Percentiles rank a stretch among this genome's conserved stretches.
These are phyloP conservation scores for Cyberlindnera petersonii DNA, from an alignment of 805 yeast genomes.

Conservation along the genomic window DNA sequence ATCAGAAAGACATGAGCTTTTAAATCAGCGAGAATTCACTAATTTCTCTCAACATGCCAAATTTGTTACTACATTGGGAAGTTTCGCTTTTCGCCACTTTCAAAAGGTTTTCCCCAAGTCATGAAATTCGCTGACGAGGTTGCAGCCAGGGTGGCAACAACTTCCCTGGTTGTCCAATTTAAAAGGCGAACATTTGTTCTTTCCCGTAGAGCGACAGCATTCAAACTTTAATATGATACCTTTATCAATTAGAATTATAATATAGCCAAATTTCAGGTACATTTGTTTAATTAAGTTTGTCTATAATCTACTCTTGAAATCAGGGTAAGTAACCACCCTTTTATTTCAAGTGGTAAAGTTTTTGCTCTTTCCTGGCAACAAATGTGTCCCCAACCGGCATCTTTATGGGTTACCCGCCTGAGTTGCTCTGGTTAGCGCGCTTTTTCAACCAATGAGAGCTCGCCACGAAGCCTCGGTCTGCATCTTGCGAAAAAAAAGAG, in stretches of 20 bases:
- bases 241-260: neutral
- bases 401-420: slow-evolving; percentile 12
- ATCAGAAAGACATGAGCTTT: too few species aligned
- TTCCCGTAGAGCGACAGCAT: neutral
- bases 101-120: too few species aligned
- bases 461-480: neutral
- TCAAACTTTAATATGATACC: neutral
- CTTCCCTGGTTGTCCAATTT: too few species aligned
- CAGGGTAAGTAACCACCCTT: too few species aligned
- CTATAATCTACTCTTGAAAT: neutral
- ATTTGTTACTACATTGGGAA: too few species aligned
- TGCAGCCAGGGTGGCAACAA: neutral
- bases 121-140: too few species aligned
- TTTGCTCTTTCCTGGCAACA: slow-evolving; percentile 14
- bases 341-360: too few species aligned
- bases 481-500: slow-evolving; percentile 2
- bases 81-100: slow-evolving; percentile 1
- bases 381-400: slow-evolving; percentile 4
- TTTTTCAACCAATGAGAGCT: slow-evolving; percentile 7
- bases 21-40: too few species aligned
- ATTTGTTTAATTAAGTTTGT: neutral
- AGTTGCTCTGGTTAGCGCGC: slow-evolving; percentile 9
- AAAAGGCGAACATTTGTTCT: neutral
- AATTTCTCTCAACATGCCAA: too few species aligned
- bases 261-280: neutral